A percentile compares a stretch with the other conserved stretches of the same genome.
Evolutionary conservation across 2,329 filamentous ascomycete genomes (phyloP).

Genomic region (Aspergillus sojae): DNA sequence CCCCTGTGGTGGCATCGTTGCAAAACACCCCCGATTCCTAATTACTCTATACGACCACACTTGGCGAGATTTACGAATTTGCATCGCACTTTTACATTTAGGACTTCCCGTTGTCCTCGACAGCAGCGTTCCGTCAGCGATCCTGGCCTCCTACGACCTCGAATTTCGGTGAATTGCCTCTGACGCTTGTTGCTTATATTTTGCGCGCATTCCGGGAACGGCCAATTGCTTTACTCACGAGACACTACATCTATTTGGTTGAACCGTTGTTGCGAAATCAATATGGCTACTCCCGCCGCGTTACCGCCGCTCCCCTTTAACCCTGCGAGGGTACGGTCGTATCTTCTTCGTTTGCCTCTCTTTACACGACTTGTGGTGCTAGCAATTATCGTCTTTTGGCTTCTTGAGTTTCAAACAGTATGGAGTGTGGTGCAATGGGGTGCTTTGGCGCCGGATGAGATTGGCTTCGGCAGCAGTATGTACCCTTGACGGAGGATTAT

Average conservation of each 20-base stretch:
- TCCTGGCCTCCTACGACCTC: not conserved
- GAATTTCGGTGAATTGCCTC: not conserved
- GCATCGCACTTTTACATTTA: not conserved
- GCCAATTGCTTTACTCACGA: not conserved
- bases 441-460: slow-evolving; percentile 73
- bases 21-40: not conserved
- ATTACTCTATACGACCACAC: not conserved
- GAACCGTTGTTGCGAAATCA: slow-evolving; percentile 10
- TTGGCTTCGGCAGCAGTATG: slow-evolving; percentile 72
- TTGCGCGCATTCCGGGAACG: not conserved
- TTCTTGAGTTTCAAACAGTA: slow-evolving; percentile 67
- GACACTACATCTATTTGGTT: not conserved
- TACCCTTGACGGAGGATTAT: slow-evolving; percentile 24
- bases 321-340: slow-evolving; percentile 74
- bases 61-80: not conserved
- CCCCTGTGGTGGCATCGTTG: not conserved
- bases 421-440: slow-evolving; percentile 79
- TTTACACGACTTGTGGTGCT: slow-evolving; percentile 75
- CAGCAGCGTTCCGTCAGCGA: not conserved
- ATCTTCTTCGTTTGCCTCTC: slow-evolving; percentile 80
- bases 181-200: not conserved
- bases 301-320: slow-evolving; percentile 65
- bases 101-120: not conserved
- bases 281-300: slow-evolving; percentile 51
- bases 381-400: slow-evolving; percentile 69